Conservation (phyloP, 768 basidiomycete genomes). For the Boletus huronensis region DNA sequence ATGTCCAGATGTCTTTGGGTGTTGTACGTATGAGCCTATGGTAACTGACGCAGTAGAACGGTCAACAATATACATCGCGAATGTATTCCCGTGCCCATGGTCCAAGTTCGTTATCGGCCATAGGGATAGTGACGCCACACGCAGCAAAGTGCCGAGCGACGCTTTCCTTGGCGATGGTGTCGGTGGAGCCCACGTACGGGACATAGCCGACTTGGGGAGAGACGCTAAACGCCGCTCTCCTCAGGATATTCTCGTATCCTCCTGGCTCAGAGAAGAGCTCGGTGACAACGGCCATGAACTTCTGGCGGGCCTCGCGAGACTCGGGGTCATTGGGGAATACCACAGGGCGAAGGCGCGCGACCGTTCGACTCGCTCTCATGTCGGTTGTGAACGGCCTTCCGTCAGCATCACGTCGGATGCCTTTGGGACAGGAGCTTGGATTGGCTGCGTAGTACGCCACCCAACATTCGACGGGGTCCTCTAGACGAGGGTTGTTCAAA, state of each 20-base stretch:
- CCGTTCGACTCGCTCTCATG: slow-evolving; percentile 45
- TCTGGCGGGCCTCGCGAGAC: slow-evolving; percentile 34
- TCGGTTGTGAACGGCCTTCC: slow-evolving; percentile 39
- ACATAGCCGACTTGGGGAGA: slow-evolving; percentile 31
- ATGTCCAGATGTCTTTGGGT: slow-evolving; percentile 26
- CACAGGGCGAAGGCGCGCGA: slow-evolving; percentile 45
- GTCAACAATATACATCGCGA: slow-evolving; percentile 28
- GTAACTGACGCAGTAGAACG: slow-evolving; percentile 2
- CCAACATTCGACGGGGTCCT: slow-evolving; percentile 47
- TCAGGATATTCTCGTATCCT: slow-evolving; percentile 37
- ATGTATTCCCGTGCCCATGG: slow-evolving; percentile 40
- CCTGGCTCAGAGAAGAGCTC: slow-evolving; percentile 41
- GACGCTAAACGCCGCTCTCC: slow-evolving; percentile 34
- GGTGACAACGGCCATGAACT: slow-evolving; percentile 39
- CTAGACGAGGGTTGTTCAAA: slow-evolving; percentile 43
- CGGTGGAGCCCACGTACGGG: slow-evolving; percentile 31
- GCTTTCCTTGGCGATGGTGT: slow-evolving; percentile 30
- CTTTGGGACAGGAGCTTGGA: slow-evolving; percentile 45
- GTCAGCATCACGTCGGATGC: slow-evolving; percentile 40
- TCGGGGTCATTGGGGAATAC: slow-evolving; percentile 32
- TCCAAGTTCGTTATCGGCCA: slow-evolving; percentile 35
- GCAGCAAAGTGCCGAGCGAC: slow-evolving; percentile 42
- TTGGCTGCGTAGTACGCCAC: slow-evolving; percentile 43
- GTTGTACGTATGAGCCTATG: slow-evolving; percentile 14
- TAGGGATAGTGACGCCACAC: slow-evolving; percentile 37